These are phyloP conservation scores for Talaromyces sp. DNA, from an alignment of 2,329 filamentous ascomycete species.

Conservation along the genomic window DNA sequence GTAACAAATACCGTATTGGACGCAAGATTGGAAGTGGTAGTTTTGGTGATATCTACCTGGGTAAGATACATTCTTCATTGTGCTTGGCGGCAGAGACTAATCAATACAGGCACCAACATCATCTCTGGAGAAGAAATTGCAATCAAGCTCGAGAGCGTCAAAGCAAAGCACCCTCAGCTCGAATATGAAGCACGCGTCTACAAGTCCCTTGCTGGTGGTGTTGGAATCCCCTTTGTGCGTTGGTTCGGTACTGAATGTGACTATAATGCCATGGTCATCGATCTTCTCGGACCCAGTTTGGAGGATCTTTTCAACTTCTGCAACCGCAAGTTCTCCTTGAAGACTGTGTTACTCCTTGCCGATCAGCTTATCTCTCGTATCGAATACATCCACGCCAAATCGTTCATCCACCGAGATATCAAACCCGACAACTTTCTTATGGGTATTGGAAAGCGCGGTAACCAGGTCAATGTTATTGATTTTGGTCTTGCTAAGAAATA, in stretches of 20 bases:
- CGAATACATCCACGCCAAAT: slow-evolving; percentile 99
- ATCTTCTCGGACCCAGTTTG: slow-evolving; percentile 89
- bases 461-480: slow-evolving; percentile 99
- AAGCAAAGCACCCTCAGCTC: slow-evolving; percentile 98
- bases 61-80: slow-evolving; percentile 41
- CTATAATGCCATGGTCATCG: slow-evolving; percentile 99
- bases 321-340: slow-evolving; percentile 98
- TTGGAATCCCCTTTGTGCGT: slow-evolving; percentile 96
- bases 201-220: slow-evolving; percentile 85
- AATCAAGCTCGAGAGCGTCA: slow-evolving; percentile 99
- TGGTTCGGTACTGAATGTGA: slow-evolving; percentile 99
- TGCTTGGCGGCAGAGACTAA: not conserved
- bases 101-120: slow-evolving; percentile 80
- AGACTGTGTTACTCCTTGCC: slow-evolving; percentile 93
- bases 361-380: slow-evolving; percentile 99
- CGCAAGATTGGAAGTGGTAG: slow-evolving; percentile 97
- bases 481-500: slow-evolving; percentile 99
- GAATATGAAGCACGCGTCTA: slow-evolving; percentile 96
- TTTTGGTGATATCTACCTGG: slow-evolving; percentile 97
- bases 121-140: slow-evolving; percentile 99
- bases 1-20: slow-evolving; percentile 99
- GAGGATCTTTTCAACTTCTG: slow-evolving; percentile 99
- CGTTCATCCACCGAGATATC: slow-evolving; percentile 99
- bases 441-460: slow-evolving; percentile 98
- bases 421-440: slow-evolving; percentile 99